Base-by-base conservation (phyloP, 108 stramenopile genomes). In the Nitzschia palea region DNA sequence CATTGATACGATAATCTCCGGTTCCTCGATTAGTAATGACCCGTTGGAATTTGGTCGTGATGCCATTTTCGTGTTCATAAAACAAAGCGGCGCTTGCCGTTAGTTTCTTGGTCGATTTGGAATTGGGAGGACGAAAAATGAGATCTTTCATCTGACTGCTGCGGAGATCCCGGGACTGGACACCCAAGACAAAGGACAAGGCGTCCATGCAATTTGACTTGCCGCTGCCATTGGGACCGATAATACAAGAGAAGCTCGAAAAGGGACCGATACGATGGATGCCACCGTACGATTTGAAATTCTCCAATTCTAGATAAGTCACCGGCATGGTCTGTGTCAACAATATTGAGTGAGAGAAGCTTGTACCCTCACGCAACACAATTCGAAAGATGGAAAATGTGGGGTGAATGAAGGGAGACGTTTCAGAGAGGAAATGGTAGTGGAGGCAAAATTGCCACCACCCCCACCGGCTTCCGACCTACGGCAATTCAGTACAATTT, bases 271-370 rank as follows among this genome's bases (percentile, higher is more conserved):
- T 97, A 59, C 77, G 72, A 61, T 97, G 95, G 44, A 56, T 57
- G 33, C 99, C 99, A 6, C 82, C 91, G 67, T 98, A 99, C 45
- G 93, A 93, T 67, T 99, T 99, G 97, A 99, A 99, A 82, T 99
- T 98, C 78, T 98, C 96, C 60, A 99, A 66, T 83, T 97, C 96
- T 12, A 99, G 66, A 58, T 85, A 85, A 18, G 86, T 89, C 26
- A 95, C 67, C 45, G 77, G 77, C 77, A 78, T 78, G n/a, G n/a
- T n/a, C n/a, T n/a, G n/a, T n/a, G n/a, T n/a, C n/a, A n/a, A n/a
- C n/a, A n/a, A n/a, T n/a, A n/a, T n/a, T n/a, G n/a, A n/a, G n/a
- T n/a, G n/a, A n/a, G n/a, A n/a, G n/a, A n/a, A n/a, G n/a, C n/a
- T n/a, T n/a, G n/a, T n/a, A n/a, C n/a, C n/a, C n/a, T n/a, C n/a